phyloP scores from a whole-genome alignment of 2,329 filamentous ascomycete species.

The Diatrype stigma region DNA sequence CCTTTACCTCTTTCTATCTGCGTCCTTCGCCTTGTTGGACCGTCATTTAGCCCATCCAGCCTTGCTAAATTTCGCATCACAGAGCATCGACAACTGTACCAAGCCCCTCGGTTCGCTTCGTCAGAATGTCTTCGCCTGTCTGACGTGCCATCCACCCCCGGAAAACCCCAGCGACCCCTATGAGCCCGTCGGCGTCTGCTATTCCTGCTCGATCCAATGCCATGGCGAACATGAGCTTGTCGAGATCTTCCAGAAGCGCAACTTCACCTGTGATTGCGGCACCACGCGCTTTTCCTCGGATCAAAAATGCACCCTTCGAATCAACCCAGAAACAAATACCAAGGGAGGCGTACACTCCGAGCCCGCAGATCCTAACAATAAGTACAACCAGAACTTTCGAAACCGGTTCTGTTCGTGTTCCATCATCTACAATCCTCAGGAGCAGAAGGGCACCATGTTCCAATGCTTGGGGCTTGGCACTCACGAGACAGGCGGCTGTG shows the following conservation, averaged over 20 bases:
- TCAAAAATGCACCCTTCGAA: conserved; percentile 70
- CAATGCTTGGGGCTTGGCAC: conserved; percentile 86
- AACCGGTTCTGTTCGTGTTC: conserved; percentile 90
- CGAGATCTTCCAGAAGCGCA: conserved; percentile 91
- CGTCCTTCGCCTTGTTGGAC: conserved; percentile 16
- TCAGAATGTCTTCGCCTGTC: conserved; percentile 85
- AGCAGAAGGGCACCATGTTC: conserved; percentile 97
- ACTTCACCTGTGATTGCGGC: conserved; percentile 95
- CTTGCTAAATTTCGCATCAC: neutral
- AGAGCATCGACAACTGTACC: conserved; percentile 94
- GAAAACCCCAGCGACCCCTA: conserved; percentile 57
- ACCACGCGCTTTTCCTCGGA: conserved; percentile 70
- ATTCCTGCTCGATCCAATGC: conserved; percentile 93
- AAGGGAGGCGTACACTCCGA: conserved; percentile 78
- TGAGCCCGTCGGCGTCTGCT: conserved; percentile 81
- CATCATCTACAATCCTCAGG: conserved; percentile 80
- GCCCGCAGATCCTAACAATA: conserved; percentile 66
- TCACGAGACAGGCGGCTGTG: conserved; percentile 78
- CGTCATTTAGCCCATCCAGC: neutral
- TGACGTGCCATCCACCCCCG: conserved; percentile 87
- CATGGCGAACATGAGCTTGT: conserved; percentile 94
- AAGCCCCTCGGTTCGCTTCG: conserved; percentile 82
- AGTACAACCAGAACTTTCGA: conserved; percentile 92
- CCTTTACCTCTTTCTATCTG: conserved; percentile 3
- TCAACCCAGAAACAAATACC: conserved; percentile 66